Evolutionary conservation across 208 protist genomes (phyloP).

Genomic region (Acanthamoeba triangularis): DNA sequence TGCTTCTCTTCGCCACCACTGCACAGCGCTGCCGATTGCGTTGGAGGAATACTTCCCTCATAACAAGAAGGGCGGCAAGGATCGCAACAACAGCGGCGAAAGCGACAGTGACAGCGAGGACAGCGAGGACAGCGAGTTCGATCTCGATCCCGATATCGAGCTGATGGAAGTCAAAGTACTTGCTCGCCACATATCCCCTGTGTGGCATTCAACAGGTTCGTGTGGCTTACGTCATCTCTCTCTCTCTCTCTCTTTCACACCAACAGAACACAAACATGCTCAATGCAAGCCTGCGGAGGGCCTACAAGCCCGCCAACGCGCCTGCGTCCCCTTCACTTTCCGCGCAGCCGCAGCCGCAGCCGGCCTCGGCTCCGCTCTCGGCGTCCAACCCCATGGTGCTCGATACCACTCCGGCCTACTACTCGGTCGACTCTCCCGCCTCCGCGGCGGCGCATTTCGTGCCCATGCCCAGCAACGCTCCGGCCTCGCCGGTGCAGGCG

Average conservation of each 20-base stretch:
- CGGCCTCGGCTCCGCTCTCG: not conserved
- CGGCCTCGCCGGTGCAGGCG: not conserved
- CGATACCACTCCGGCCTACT: not conserved
- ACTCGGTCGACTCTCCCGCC: not conserved
- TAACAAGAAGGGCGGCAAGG: not conserved
- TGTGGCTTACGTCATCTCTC: not conserved
- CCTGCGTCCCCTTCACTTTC: not conserved
- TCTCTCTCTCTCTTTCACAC: not conserved
- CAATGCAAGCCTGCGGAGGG: conserved; percentile 20
- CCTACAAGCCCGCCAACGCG: conserved; percentile 50
- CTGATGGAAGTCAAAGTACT: conserved; percentile 75
- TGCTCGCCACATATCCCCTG: not conserved
- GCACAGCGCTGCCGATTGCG: conserved; percentile 3
- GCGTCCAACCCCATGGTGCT: not conserved
- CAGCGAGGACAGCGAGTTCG: conserved; percentile 67
- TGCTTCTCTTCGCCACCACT: not conserved
- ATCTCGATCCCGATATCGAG: conserved; percentile 46
- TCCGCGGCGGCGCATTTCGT: not conserved
- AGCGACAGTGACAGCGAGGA: conserved; percentile 9
- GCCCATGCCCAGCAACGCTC: not conserved
- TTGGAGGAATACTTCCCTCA: not conserved
- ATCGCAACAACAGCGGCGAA: not conserved
- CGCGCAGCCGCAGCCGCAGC: not conserved
- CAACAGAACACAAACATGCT: conserved; percentile 72
- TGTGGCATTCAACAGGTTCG: no score